Conservation (phyloP, 2,329 filamentous ascomycete genomes). For the Venturia aucupariae region DNA sequence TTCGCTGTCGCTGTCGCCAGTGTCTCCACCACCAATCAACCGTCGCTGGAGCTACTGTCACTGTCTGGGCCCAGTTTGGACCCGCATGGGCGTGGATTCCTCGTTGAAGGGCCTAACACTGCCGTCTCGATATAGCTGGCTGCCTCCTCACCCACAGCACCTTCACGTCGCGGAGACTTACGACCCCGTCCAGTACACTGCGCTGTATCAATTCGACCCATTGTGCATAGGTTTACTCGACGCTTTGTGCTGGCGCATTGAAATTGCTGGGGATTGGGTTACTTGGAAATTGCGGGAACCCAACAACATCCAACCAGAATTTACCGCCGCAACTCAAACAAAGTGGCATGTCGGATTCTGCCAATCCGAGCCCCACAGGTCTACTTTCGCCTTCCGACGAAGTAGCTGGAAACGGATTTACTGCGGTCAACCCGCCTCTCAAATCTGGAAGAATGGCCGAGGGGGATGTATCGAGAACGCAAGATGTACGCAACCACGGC, state of each 20-base stretch:
- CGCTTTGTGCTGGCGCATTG: not conserved
- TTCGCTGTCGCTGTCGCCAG: not conserved
- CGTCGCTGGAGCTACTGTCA: not conserved
- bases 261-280: not conserved
- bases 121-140: not conserved
- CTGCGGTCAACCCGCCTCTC: constrained; percentile 9
- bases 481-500: not conserved
- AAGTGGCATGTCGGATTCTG: not conserved
- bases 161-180: not conserved
- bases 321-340: not conserved
- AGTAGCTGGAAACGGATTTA: constrained; percentile 10
- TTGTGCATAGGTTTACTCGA: not conserved
- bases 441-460: not conserved
- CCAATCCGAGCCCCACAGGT: constrained; percentile 1
- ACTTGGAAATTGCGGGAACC: not conserved
- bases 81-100: not conserved
- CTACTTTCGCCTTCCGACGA: constrained; percentile 8
- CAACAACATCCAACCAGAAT: not conserved
- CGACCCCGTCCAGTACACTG: not conserved
- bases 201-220: not conserved
- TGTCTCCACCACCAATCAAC: too few relatives aligned
- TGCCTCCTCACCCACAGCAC: not conserved
- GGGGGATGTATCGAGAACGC: not conserved
- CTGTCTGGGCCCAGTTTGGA: not conserved
- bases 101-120: not conserved